phyloP scores from a whole-genome alignment of 495 filamentous ascomycete species.

The Hypoxylon crocopeplum region DNA sequence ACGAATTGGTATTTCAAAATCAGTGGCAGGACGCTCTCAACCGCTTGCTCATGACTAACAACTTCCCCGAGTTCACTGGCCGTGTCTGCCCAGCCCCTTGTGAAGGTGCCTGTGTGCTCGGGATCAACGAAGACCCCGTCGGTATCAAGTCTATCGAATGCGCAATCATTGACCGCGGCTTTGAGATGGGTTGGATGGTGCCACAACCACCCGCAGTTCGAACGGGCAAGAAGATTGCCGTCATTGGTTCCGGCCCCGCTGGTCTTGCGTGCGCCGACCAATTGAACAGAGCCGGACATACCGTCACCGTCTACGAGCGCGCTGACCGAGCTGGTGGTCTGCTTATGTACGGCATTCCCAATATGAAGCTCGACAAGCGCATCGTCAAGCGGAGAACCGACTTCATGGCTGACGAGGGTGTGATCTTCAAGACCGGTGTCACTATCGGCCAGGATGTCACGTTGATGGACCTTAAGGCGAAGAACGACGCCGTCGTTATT shows the following conservation, averaged over 20 bases:
- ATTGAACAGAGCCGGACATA: slow-evolving; percentile 92
- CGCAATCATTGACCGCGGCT: slow-evolving; percentile 98
- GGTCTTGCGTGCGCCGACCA: slow-evolving; percentile 94
- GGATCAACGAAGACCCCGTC: slow-evolving; percentile 97
- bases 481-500: slow-evolving; percentile 88
- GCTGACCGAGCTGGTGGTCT: slow-evolving; percentile 92
- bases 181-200: slow-evolving; percentile 99
- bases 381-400: slow-evolving; percentile 95
- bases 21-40: slow-evolving; percentile 97
- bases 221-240: slow-evolving; percentile 87
- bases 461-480: slow-evolving; percentile 75
- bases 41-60: slow-evolving; percentile 97
- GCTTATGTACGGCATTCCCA: slow-evolving; percentile 98
- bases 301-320: slow-evolving; percentile 93
- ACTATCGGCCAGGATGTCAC: slow-evolving; percentile 82
- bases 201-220: slow-evolving; percentile 80
- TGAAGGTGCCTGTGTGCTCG: slow-evolving; percentile 95
- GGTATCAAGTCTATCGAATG: slow-evolving; percentile 99
- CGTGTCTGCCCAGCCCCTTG: slow-evolving; percentile 98
- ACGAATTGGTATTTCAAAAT: slow-evolving; percentile 88
- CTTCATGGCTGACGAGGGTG: slow-evolving; percentile 92
- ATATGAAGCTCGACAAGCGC: slow-evolving; percentile 99
- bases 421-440: slow-evolving; percentile 80
- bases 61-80: slow-evolving; percentile 99
- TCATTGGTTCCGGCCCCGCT: slow-evolving; percentile 94